Conservation (phyloP, 306 rosid genomes). For the Fagus sylvatica region DNA sequence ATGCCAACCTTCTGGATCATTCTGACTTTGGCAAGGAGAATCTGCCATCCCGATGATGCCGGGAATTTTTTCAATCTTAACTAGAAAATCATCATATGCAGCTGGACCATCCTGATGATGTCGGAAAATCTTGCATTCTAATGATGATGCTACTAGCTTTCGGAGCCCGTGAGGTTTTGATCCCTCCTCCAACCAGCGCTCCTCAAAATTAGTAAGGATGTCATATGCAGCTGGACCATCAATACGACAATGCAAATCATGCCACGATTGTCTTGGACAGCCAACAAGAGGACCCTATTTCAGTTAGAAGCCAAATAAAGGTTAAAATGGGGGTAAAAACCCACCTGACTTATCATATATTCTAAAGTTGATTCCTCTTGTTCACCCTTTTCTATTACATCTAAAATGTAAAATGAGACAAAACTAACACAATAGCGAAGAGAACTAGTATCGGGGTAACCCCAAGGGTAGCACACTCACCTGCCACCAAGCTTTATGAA, state of each 20-base stretch:
- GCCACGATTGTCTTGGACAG: constrained; percentile 96
- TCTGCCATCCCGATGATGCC: constrained; percentile 61
- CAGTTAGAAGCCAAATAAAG: neutral
- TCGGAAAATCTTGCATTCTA: constrained; percentile 59
- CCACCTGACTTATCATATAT: neutral
- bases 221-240: constrained; percentile 97
- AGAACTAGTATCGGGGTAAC: neutral
- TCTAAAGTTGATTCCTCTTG: constrained; percentile 7
- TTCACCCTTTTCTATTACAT: neutral
- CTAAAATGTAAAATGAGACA: neutral
- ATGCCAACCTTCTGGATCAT: constrained; percentile 71
- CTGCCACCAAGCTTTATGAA: too few species aligned
- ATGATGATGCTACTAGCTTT: constrained; percentile 47
- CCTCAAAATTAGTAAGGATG: constrained; percentile 79
- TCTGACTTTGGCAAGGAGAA: constrained; percentile 35
- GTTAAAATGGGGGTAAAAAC: constrained; percentile 4
- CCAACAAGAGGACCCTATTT: constrained; percentile 58
- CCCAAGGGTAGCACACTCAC: too few species aligned
- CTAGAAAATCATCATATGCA: constrained; percentile 56
- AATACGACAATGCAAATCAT: constrained; percentile 81
- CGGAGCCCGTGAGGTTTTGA: constrained; percentile 40
- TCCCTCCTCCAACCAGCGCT: constrained; percentile 76
- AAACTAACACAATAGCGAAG: neutral
- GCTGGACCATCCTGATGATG: constrained; percentile 42
- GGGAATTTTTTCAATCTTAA: constrained; percentile 65